Evolutionary conservation across 768 basidiomycete genomes (phyloP), one percentile per base, ranked within the genome.

Genomic region (Punctularia strigosozonata): DNA sequence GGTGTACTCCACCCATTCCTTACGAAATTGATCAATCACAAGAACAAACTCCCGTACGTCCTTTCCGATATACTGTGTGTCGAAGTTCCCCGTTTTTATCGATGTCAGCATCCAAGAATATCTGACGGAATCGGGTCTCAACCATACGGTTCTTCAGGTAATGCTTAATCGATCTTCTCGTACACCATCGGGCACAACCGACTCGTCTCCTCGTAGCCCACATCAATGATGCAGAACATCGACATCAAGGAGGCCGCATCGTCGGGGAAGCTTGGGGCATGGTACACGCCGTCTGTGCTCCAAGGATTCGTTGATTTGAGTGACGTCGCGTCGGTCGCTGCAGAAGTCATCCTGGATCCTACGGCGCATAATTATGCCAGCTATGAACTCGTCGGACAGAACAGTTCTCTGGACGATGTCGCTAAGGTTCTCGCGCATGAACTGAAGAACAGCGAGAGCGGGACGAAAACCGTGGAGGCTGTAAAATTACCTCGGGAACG

Each of bases 101-200:
- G 22, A 25, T 32, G 24, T 23, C 14, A 57, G 56, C 38, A 49
- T 60, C 22, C 61, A 64, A 45, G 54, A 63, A 37, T 56, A 61
- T 24, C 55, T 64, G 6, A 51, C 59, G 31, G 58, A 61, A 32
- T 58, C 57, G 13, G 57, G 59, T 18, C 24, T 63, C 31, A 44
- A 51, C 31, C 61, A 60, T 44, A 62, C 62, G n/a, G 60, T 64
- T 35, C 52, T 60, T 17, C 48, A 58, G 49, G 53, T 48, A 32
- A 22, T 46, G 20, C 28, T 20, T 36, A n/a, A 4, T 25, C 13
- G 12, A 36, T n/a, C n/a, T 25, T 43, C 41, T 31, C 15, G n/a
- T 21, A 5, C 33, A 31, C 18, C 18, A 17, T 3, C n/a, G 36
- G 6, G 18, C 12, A 26, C 8, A 3, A 30, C 14, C 26, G 6